Percentiles rank a stretch among this genome's conserved stretches.
Evolutionary conservation across 1,284 basidiomycete genomes (phyloP).

Genomic region (Termitomyces sp.): DNA sequence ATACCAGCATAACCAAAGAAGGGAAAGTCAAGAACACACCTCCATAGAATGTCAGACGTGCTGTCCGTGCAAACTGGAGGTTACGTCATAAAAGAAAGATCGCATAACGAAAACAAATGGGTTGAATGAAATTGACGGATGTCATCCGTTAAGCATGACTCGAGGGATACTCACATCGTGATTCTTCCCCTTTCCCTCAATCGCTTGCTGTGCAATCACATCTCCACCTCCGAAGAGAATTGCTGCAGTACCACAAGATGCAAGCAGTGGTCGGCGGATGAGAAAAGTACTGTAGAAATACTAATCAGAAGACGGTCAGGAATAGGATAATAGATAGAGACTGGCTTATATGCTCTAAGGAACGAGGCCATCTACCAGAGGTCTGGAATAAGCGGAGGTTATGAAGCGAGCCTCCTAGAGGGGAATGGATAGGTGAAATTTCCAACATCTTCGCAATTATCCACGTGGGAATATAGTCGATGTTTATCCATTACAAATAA

Average conservation of each 20-base stretch:
- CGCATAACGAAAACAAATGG: not conserved
- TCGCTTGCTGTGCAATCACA: conserved; percentile 74
- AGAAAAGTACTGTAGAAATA: conserved; percentile 46
- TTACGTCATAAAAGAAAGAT: not conserved
- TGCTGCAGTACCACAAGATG: conserved; percentile 63
- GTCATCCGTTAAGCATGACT: not conserved
- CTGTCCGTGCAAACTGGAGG: conserved; percentile 61
- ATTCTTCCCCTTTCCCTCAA: conserved; percentile 60
- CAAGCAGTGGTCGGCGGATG: conserved; percentile 56
- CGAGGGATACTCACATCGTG: conserved; percentile 56
- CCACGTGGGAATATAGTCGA: not conserved
- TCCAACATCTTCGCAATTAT: not conserved
- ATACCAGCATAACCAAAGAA: not conserved
- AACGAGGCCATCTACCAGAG: conserved; percentile 35
- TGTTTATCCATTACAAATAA: too few relatives aligned
- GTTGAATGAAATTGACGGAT: not conserved
- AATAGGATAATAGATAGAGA: not conserved
- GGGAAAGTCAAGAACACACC: conserved; percentile 31
- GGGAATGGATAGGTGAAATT: too few relatives aligned
- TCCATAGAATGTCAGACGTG: conserved; percentile 71
- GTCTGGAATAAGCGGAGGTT: not conserved
- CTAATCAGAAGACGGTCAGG: not conserved
- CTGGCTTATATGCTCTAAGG: conserved; percentile 48
- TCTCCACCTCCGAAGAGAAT: conserved; percentile 77
- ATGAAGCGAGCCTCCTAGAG: not conserved